Conservation (phyloP, 768 basidiomycete species). For the Leccinum longicurvipes region DNA sequence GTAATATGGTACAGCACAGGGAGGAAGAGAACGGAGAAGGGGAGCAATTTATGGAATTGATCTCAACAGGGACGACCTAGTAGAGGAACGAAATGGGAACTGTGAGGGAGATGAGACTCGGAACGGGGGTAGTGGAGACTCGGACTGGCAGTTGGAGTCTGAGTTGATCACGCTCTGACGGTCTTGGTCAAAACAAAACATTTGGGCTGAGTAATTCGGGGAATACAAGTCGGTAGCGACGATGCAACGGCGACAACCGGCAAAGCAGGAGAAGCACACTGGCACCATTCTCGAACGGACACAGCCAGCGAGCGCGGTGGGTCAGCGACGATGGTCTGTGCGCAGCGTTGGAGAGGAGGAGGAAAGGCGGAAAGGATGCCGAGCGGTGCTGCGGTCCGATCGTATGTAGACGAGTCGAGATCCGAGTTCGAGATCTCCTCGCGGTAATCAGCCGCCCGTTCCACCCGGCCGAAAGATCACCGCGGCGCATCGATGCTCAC, state of each 20-base stretch:
- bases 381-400: slow-evolving; percentile 18
- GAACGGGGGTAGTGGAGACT: too few relatives aligned
- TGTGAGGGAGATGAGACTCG: too few relatives aligned
- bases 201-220: slow-evolving; percentile 28
- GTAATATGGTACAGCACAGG: too few relatives aligned
- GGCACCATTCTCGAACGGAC: not conserved
- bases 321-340: too few relatives aligned
- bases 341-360: not conserved
- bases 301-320: not conserved
- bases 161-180: slow-evolving; percentile 16
- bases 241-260: not conserved
- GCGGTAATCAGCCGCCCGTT: not conserved
- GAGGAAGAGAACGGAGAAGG: too few relatives aligned
- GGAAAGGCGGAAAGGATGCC: too few relatives aligned
- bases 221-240: not conserved
- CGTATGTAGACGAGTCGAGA: slow-evolving; percentile 27
- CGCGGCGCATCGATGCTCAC: too few relatives aligned
- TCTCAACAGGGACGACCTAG: slow-evolving; percentile 13
- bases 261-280: not conserved
- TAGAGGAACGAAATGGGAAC: too few relatives aligned
- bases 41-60: too few relatives aligned
- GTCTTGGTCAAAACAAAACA: slow-evolving; percentile 19
- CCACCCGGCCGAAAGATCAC: slow-evolving; percentile 1
- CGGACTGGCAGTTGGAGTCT: too few relatives aligned
- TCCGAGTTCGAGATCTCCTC: slow-evolving; percentile 27